phyloP scores from a whole-genome alignment of 768 basidiomycete species.

The Astraeus odoratus region DNA sequence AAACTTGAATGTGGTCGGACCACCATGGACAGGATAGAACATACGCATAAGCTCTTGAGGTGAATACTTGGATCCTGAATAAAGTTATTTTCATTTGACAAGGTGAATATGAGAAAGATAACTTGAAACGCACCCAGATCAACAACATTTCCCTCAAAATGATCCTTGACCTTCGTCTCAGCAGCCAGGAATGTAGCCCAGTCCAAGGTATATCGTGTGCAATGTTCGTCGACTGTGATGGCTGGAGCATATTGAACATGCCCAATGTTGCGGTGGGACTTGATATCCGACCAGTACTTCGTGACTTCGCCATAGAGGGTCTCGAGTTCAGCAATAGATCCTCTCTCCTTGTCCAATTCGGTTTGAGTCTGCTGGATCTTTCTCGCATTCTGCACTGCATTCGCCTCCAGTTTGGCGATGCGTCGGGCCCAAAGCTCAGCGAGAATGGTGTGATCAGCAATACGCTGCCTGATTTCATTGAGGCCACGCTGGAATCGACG shows the following conservation, averaged over 20 bases:
- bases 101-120: constrained; percentile 9
- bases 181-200: constrained; percentile 13
- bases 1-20: constrained; percentile 17
- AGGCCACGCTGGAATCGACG: constrained; percentile 20
- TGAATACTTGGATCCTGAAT: constrained; percentile 25
- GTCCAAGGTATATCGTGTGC: constrained; percentile 18
- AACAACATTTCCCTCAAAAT: constrained; percentile 25
- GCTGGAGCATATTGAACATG: constrained; percentile 15
- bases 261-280: constrained; percentile 17
- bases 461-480: constrained; percentile 18
- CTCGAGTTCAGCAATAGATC: constrained; percentile 9
- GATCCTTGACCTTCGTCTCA: constrained; percentile 17
- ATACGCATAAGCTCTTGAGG: constrained; percentile 14
- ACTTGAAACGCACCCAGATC: constrained; percentile 22
- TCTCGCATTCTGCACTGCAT: constrained; percentile 10
- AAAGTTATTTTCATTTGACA: constrained; percentile 12
- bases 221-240: constrained; percentile 21
- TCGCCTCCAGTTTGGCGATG: constrained; percentile 16
- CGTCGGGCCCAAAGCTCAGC: constrained; percentile 14
- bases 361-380: constrained; percentile 1
- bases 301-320: constrained; percentile 8
- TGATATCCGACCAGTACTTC: not conserved
- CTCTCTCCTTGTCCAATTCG: constrained; percentile 5
- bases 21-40: constrained; percentile 16
- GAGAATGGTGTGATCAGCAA: constrained; percentile 8